Evolutionary conservation across 345 rosid genomes (phyloP).

Genomic region (Arabidopsis thaliana): TAIR10.1 NC_003076.8:4192001-4192500

Average conservation of each 20-base stretch:
- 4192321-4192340: neutral
- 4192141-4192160: neutral
- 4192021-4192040: slow-evolving; percentile 4
- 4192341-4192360: neutral
- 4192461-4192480: no score
- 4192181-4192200: neutral
- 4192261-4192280: neutral
- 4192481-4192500: no score
- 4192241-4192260: neutral
- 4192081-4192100: neutral
- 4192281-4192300: neutral
- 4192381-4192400: no score
- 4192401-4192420: neutral
- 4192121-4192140: neutral
- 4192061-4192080: neutral
- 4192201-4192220: neutral
- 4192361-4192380: no score
- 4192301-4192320: slow-evolving; percentile 5
- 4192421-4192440: neutral
- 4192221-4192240: neutral
- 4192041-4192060: neutral
- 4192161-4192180: neutral
- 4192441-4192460: neutral
- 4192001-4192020: slow-evolving; percentile 22
- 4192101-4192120: neutral